phyloP scores from a whole-genome alignment of 345 rosid species.

The Eucalyptus melliodora region DNA sequence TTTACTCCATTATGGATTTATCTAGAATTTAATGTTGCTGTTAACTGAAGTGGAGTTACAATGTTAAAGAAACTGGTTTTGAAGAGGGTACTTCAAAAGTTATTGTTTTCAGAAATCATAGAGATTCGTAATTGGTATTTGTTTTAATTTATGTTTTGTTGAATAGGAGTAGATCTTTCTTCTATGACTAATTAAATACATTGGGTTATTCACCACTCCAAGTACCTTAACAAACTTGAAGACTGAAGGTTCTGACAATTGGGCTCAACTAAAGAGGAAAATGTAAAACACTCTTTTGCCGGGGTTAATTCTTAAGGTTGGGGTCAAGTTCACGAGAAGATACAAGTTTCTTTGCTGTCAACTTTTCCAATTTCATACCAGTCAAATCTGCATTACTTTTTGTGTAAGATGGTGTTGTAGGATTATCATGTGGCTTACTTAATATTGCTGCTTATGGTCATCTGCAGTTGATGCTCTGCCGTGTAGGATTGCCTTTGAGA shows the following conservation, averaged over 20 bases:
- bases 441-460: conserved; percentile 3
- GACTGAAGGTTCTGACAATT: neutral
- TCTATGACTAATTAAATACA: neutral
- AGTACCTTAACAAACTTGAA: neutral
- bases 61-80: neutral
- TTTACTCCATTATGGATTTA: neutral
- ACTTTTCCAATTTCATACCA: neutral
- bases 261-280: neutral
- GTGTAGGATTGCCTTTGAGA: conserved; percentile 91
- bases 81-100: neutral
- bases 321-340: neutral
- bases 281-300: neutral
- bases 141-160: neutral
- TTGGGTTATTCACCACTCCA: neutral
- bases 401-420: neutral
- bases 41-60: neutral
- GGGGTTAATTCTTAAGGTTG: neutral
- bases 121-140: neutral
- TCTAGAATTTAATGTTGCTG: neutral
- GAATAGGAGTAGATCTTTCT: neutral
- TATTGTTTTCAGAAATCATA: neutral
- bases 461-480: conserved; percentile 76
- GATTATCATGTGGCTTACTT: neutral
- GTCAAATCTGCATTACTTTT: neutral
- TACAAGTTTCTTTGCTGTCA: neutral